These are phyloP conservation scores for Malassezia vespertilionis DNA, from an alignment of 1,284 basidiomycete genomes.

Conservation along the genomic window DNA sequence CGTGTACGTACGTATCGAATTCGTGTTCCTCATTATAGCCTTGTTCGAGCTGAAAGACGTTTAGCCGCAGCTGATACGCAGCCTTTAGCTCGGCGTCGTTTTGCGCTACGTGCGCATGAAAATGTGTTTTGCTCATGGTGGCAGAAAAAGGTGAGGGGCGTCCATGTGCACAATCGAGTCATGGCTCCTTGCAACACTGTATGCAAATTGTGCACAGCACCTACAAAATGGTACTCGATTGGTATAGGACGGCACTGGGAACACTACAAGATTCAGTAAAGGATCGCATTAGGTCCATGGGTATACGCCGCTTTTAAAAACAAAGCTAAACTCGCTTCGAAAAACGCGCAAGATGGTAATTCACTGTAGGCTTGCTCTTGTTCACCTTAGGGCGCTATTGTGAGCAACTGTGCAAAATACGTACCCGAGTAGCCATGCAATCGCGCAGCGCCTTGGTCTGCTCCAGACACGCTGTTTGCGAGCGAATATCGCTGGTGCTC, in stretches of 20 bases:
- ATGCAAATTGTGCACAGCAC: too few species aligned
- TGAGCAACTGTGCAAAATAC: slow-evolving; percentile 42
- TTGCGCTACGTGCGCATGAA: not conserved
- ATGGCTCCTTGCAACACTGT: too few species aligned
- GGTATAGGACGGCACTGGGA: too few species aligned
- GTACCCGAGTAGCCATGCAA: slow-evolving; percentile 75
- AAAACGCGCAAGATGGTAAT: slow-evolving; percentile 43
- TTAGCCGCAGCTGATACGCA: slow-evolving; percentile 11
- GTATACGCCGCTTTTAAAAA: too few species aligned
- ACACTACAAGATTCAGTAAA: too few species aligned
- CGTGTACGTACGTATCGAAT: slow-evolving; percentile 4
- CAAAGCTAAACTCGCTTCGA: slow-evolving; percentile 35
- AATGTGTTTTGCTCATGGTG: too few species aligned
- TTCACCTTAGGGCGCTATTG: slow-evolving; percentile 1
- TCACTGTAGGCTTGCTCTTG: slow-evolving; percentile 37
- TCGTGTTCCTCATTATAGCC: slow-evolving; percentile 15
- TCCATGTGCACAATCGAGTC: too few species aligned
- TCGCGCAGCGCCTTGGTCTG: slow-evolving; percentile 61
- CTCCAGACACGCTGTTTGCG: slow-evolving; percentile 57
- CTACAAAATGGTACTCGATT: too few species aligned
- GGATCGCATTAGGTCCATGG: too few species aligned
- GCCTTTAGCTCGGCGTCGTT: slow-evolving; percentile 2
- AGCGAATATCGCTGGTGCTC: slow-evolving; percentile 62
- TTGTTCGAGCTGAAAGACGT: slow-evolving; percentile 10
- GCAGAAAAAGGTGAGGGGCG: too few species aligned